Base-by-base conservation (phyloP, 2,329 filamentous ascomycete species). In the Scedosporium dehoogii region DNA sequence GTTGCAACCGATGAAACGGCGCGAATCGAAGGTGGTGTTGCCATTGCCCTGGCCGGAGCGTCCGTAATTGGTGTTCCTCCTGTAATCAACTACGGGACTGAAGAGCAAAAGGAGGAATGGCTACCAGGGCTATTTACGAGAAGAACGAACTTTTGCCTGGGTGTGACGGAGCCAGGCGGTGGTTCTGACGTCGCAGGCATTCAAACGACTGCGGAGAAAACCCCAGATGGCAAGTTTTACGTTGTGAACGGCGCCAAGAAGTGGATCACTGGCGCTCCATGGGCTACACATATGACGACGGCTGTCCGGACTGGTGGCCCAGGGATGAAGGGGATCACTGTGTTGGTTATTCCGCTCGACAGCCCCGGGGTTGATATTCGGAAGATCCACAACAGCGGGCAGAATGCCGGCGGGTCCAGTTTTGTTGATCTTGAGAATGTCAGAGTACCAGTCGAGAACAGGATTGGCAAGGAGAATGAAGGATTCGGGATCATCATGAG, bases 191-290 rank as follows among this genome's bases (percentile, higher is more conserved):
- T 89, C 3, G 85, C 84, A 0, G 82, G 81, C 65, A 80, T 89
- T 55, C 76, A 78, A 60, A 87, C 86, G 3, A 87, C 82, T 0
- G 86, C 86, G 0, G 69, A 72, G 44, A 75, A 74, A 27, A 66
- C 70, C 0, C 12, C 65, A 1, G 75, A 81, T 44, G 81, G 79
- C 0, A 73, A 76, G 41, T 70, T 75, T 58, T 89, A 87, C 67
- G 68, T 86, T 42, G 83, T 88, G n/a, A 87, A 86, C 63, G 86
- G 85, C 0, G 79, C 80, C 59, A 88, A 89, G 76, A 87, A 87
- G 70, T 87, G 85, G 84, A 88, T 89, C 66, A 87, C 86, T 1
- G 84, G 84, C 57, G 81, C 77, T 14, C 79, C 83, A 1, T 85
- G 79, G 77, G 82, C 85, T 12, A 79, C 84, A 58, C 84, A 85